Evolutionary conservation across 106 monocot genomes (phyloP).

Genomic region (Cymbidium sinense): DNA sequence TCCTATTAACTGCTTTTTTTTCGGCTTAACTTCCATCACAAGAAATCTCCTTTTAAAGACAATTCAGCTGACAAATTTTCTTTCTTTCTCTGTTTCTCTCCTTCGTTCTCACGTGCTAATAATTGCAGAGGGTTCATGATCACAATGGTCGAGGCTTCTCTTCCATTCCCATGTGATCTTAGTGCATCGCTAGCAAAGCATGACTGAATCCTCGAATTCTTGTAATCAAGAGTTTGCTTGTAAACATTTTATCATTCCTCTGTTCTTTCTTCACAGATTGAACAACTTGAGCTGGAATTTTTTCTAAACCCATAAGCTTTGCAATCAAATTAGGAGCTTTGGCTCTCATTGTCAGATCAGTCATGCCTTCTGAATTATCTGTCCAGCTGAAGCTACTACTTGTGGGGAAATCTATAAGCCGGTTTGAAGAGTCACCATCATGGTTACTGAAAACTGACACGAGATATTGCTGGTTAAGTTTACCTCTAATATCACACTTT

Average conservation of each 20-base stretch:
- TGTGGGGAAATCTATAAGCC: conserved; percentile 6
- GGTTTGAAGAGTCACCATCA: conserved; percentile 17
- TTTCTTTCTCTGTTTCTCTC: conserved; percentile 3
- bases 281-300: conserved; percentile 17
- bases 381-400: not conserved
- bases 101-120: not conserved
- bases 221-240: not conserved
- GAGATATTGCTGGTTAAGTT: conserved; percentile 19
- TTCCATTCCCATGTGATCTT: not conserved
- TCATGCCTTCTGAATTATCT: not conserved
- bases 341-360: conserved; percentile 7
- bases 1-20: conserved; percentile 4
- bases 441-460: conserved; percentile 9
- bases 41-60: not conserved
- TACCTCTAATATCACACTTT: conserved; percentile 32
- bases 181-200: not conserved
- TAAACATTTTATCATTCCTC: not conserved
- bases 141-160: conserved; percentile 17
- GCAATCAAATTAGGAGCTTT: conserved; percentile 41
- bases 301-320: conserved; percentile 63
- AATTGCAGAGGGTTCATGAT: conserved; percentile 22
- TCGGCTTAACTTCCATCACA: not conserved
- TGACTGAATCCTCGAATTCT: conserved; percentile 2
- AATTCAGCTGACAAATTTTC: not conserved
- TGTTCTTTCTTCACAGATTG: not conserved